Percentiles rank a stretch among this genome's conserved stretches.
phyloP scores from a whole-genome alignment of 192 early-diverging fungal genomes.

The Coemansia sp. region DNA sequence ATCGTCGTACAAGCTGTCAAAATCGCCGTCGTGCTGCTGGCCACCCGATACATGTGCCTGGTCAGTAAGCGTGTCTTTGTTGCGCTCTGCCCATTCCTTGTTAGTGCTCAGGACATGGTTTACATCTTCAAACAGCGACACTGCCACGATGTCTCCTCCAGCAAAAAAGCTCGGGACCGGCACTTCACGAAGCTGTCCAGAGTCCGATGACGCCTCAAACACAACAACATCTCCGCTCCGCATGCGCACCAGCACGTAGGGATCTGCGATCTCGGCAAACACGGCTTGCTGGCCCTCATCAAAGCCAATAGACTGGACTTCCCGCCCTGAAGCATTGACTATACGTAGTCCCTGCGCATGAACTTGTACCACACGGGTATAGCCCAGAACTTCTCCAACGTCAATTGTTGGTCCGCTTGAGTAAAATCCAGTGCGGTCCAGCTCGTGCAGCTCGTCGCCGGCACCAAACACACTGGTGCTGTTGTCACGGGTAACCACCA shows the following conservation, averaged over 20 bases:
- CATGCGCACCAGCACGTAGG: conserved; percentile 73
- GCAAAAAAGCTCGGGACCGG: conserved; percentile 10
- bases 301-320: conserved; percentile 25
- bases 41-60: conserved; percentile 8
- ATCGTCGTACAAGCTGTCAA: conserved; percentile 44
- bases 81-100: conserved; percentile 35
- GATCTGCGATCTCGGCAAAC: conserved; percentile 72
- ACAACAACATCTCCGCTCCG: conserved; percentile 62
- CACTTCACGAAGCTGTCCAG: conserved; percentile 22
- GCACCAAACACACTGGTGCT: conserved; percentile 63
- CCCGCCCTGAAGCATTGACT: conserved; percentile 56
- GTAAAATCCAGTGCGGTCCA: conserved; percentile 70
- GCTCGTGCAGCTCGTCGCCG: conserved; percentile 79
- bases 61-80: conserved; percentile 12
- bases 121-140: conserved; percentile 41
- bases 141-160: conserved; percentile 9
- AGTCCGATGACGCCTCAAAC: conserved; percentile 58
- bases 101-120: conserved; percentile 27
- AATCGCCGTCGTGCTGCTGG: conserved; percentile 15
- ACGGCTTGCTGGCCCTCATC: conserved; percentile 54
- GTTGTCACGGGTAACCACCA: conserved; percentile 40
- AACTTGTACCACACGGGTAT: conserved; percentile 80
- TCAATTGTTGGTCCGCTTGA: conserved; percentile 72
- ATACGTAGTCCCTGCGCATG: conserved; percentile 69
- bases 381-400: conserved; percentile 68